Evolutionary conservation across 306 rosid species (phyloP), one percentile per base, ranked within the genome.

Genomic region (Amphicarpaea edgeworthii): DNA sequence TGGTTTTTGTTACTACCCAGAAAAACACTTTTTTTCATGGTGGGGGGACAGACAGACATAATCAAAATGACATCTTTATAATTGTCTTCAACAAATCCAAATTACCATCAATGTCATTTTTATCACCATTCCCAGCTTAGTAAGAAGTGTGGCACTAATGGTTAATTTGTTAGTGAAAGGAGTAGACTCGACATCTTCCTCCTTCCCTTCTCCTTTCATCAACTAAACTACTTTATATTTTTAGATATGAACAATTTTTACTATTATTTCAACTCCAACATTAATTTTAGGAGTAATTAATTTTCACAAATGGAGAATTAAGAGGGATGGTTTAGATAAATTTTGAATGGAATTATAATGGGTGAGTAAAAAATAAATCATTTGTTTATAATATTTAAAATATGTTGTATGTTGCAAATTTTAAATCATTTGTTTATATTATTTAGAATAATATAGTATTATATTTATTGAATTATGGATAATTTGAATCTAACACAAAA

Each of bases 261-360:
- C n/a, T n/a, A n/a, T n/a, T n/a, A 59, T 43, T 73, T 60, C 71
- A 59, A 81, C 79, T 40, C 77, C 60, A 20, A 72, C 73, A 66
- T 66, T 81, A 30, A 58, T 74, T 40, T 11, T 65, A 6, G 49
- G 64, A 66, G 57, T 51, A 12, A 51, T 8, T 53, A 19, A 34
- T 4, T 53, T 19, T 20, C 50, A 10, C 45, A 61, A 7, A 32
- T 11, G 2, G 32, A 15, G 60, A 54, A 19, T 8, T 19, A 53
- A 8, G 28, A 8, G 6, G 30, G 28, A 1, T 51, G 28, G 17
- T 2, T 30, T 30, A 7, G 5, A 5, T 30, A 30, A 30, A 30
- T 3, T 53, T 57, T 57, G 0, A 57, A 57, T 57, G 19, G 0
- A 57, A 12, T 57, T 26, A 5, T 6, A 55, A 5, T 5, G 8